Percentiles rank a stretch among this genome's conserved stretches.
Conservation (phyloP, 345 rosid species). For the Turritis glabra region DNA sequence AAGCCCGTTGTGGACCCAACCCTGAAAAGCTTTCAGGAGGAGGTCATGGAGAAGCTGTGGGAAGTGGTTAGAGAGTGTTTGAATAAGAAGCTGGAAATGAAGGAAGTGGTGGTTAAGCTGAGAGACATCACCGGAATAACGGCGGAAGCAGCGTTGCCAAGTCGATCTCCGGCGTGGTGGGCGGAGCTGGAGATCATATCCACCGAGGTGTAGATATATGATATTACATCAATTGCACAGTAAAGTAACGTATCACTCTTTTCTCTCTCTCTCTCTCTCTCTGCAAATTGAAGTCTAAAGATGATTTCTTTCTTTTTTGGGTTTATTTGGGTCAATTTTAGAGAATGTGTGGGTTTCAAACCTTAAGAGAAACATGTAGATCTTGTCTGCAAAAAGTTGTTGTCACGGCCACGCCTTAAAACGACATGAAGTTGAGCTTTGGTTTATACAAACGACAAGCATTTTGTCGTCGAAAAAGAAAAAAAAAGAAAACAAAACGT, state of each 20-base stretch:
- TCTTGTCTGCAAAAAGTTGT: background rate
- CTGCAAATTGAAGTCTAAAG: background rate
- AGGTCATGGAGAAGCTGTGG: conserved; percentile 49
- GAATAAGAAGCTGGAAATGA: conserved; percentile 57
- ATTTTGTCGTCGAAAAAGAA: no score
- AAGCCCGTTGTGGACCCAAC: conserved; percentile 63
- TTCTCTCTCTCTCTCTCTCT: background rate
- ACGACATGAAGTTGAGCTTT: conserved; percentile 10
- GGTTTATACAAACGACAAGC: background rate
- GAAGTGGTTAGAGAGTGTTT: conserved; percentile 64
- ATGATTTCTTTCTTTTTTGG: background rate
- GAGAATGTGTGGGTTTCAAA: background rate
- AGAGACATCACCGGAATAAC: conserved; percentile 75
- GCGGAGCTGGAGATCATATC: conserved; percentile 95
- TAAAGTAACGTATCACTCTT: background rate
- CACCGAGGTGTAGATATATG: conserved; percentile 37
- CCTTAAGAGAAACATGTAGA: background rate
- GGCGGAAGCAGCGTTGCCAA: conserved; percentile 72
- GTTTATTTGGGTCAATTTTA: background rate
- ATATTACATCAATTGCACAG: conserved; percentile 19
- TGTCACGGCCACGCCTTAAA: background rate
- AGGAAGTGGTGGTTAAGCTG: conserved; percentile 55
- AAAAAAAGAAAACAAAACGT: no score
- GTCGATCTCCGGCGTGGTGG: conserved; percentile 94
- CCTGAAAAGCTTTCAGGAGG: conserved; percentile 55